A percentile compares a stretch with the other conserved stretches of the same genome.
Evolutionary conservation across 768 basidiomycete species (phyloP).

Genomic region (Suillus lakei): DNA sequence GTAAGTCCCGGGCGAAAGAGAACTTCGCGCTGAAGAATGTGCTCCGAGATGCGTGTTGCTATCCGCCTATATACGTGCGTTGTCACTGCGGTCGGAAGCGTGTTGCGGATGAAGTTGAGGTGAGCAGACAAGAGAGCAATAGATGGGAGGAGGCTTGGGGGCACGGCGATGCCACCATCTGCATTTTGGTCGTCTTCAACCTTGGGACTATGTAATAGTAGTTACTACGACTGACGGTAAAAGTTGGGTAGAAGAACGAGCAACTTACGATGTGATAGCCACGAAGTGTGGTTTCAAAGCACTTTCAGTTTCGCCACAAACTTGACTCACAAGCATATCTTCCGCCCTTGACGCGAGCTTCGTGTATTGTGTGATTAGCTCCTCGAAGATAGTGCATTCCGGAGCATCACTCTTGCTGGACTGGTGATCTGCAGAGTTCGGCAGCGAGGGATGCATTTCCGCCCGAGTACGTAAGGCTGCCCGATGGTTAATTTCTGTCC

Average conservation of each 20-base stretch:
- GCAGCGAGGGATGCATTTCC: constrained; percentile 53
- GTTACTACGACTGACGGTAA: not conserved
- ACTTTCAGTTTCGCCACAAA: constrained; percentile 81
- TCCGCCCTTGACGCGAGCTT: constrained; percentile 72
- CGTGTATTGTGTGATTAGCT: constrained; percentile 67
- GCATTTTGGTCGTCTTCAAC: constrained; percentile 4
- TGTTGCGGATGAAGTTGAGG: constrained; percentile 65
- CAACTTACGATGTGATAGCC: constrained; percentile 49
- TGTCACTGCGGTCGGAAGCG: constrained; percentile 61
- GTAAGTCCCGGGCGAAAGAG: constrained; percentile 76
- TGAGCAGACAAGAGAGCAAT: constrained; percentile 84
- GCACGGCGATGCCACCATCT: constrained; percentile 52
- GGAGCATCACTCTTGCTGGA: constrained; percentile 38
- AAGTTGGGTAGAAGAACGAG: not conserved
- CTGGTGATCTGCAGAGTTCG: constrained; percentile 39
- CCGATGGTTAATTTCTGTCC: constrained; percentile 74
- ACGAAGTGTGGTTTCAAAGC: constrained; percentile 75
- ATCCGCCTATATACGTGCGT: constrained; percentile 77
- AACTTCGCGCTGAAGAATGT: constrained; percentile 85
- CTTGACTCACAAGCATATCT: constrained; percentile 84
- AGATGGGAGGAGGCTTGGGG: constrained; percentile 74
- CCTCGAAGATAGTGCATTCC: constrained; percentile 80
- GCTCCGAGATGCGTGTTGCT: constrained; percentile 68
- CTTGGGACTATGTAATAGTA: not conserved
- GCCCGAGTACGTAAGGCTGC: constrained; percentile 61